Evolutionary conservation across 2,329 filamentous ascomycete species (phyloP).

Genomic region (Dactylonectria macrodidyma): DNA sequence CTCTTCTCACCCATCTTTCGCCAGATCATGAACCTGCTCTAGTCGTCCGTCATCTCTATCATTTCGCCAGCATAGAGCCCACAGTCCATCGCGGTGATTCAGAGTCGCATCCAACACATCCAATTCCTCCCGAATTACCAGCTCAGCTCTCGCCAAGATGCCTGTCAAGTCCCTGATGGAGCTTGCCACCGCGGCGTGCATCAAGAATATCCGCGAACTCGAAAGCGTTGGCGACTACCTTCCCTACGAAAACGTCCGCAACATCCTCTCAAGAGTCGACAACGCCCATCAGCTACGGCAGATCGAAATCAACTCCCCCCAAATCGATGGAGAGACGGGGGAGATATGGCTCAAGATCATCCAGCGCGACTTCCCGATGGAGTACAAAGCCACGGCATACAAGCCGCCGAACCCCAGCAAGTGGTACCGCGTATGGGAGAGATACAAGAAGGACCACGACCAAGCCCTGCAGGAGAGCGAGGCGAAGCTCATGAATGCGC

Average conservation of each 20-base stretch:
- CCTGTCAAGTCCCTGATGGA: slow-evolving; percentile 66
- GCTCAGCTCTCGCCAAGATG: slow-evolving; percentile 47
- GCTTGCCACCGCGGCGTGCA: slow-evolving; percentile 65
- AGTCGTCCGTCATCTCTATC: slow-evolving; percentile 6
- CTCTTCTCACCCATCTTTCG: background rate
- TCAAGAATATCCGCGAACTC: slow-evolving; percentile 71
- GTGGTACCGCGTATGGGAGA: slow-evolving; percentile 85
- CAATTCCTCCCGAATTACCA: background rate
- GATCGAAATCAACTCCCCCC: slow-evolving; percentile 83
- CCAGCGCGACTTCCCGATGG: slow-evolving; percentile 80
- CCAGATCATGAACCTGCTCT: slow-evolving; percentile 16
- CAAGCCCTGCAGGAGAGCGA: slow-evolving; percentile 73
- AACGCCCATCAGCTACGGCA: slow-evolving; percentile 81
- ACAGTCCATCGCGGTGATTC: slow-evolving; percentile 8
- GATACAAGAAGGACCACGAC: slow-evolving; percentile 74
- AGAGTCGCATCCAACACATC: background rate
- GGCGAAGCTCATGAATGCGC: slow-evolving; percentile 68
- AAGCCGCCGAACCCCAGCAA: slow-evolving; percentile 76
- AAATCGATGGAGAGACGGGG: slow-evolving; percentile 77
- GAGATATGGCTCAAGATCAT: slow-evolving; percentile 88
- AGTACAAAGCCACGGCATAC: slow-evolving; percentile 72
- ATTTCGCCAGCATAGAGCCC: slow-evolving; percentile 4
- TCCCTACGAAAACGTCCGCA: slow-evolving; percentile 73
- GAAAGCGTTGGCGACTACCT: slow-evolving; percentile 80
- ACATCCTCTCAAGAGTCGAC: slow-evolving; percentile 80